These are phyloP conservation scores for Alternaria brassicicola DNA, from an alignment of 2,329 filamentous ascomycete species.

Conservation along the genomic window DNA sequence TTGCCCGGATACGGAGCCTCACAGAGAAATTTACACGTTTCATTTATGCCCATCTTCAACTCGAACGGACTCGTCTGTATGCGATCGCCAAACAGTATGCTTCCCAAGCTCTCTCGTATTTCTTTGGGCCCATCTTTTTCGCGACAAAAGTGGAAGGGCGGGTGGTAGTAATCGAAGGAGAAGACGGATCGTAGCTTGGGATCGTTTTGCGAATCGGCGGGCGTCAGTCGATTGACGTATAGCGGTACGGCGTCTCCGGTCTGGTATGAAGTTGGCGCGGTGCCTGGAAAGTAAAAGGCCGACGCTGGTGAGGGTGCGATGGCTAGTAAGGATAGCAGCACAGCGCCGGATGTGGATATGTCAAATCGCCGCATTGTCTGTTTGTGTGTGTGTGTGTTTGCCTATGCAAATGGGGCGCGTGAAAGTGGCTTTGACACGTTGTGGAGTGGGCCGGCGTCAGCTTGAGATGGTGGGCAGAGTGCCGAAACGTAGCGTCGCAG, in stretches of 20 bases:
- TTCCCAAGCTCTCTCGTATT: slow-evolving; percentile 88
- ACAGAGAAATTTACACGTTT: slow-evolving; percentile 85
- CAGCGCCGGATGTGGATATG: slow-evolving; percentile 30
- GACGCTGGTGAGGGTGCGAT: slow-evolving; percentile 48
- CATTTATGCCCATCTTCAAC: slow-evolving; percentile 82
- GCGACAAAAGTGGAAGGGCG: slow-evolving; percentile 84
- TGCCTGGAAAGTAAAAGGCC: slow-evolving; percentile 95
- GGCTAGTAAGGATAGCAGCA: slow-evolving; percentile 48
- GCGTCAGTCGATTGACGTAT: slow-evolving; percentile 90
- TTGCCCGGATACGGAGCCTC: slow-evolving; percentile 68
- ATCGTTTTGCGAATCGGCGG: slow-evolving; percentile 77
- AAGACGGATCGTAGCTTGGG: slow-evolving; percentile 88
- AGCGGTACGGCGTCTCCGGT: slow-evolving; percentile 80
- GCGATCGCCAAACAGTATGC: slow-evolving; percentile 95
- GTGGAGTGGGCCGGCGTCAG: slow-evolving; percentile 18
- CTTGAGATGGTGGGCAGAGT: slow-evolving; percentile 17
- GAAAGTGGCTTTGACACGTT: slow-evolving; percentile 8
- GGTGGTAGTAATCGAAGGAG: slow-evolving; percentile 95
- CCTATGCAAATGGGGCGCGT: slow-evolving; percentile 3
- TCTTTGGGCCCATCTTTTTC: slow-evolving; percentile 77
- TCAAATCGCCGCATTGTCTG: slow-evolving; percentile 43
- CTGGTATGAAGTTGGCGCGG: slow-evolving; percentile 92
- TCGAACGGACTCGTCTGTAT: slow-evolving; percentile 97
- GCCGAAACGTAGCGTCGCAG: slow-evolving; percentile 19
- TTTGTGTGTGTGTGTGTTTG: slow-evolving; percentile 13